These are phyloP conservation scores for Pythium biforme DNA, from an alignment of 352 stramenopile species.

Conservation along the genomic window DNA sequence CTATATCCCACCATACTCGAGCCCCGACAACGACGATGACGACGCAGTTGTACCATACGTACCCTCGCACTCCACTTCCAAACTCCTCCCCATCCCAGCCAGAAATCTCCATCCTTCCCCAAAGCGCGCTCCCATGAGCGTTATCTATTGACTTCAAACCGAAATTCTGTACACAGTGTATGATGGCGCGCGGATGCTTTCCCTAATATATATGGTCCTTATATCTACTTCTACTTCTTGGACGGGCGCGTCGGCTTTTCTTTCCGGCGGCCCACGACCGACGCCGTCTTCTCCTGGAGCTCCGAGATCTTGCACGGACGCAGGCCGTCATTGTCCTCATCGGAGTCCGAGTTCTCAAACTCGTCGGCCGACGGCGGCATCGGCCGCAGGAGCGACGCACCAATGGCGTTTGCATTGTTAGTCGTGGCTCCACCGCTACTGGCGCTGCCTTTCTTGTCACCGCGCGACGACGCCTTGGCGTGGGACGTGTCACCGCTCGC, in stretches of 20 bases:
- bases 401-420: constrained; percentile 6
- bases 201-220: no score
- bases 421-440: neutral
- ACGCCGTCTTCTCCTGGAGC: constrained; percentile 76
- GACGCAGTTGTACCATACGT: constrained; percentile 4
- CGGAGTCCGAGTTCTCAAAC: constrained; percentile 71
- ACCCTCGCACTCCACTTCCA: neutral
- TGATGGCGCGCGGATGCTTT: neutral
- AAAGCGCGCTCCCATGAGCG: no score
- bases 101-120: neutral
- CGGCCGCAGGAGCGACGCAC: constrained; percentile 40
- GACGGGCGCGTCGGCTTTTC: constrained; percentile 48
- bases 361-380: constrained; percentile 62
- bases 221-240: constrained; percentile 36
- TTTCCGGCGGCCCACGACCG: constrained; percentile 59
- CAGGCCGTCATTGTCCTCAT: constrained; percentile 68
- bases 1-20: neutral
- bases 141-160: neutral
- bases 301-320: constrained; percentile 73
- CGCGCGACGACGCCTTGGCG: constrained; percentile 29
- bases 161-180: constrained; percentile 1
- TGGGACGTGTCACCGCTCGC: constrained; percentile 17
- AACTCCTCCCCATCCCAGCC: no score
- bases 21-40: neutral
- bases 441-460: constrained; percentile 26